These are phyloP conservation scores for Penicillium glabrum DNA, from an alignment of 2,329 filamentous ascomycete genomes.

Conservation along the genomic window DNA sequence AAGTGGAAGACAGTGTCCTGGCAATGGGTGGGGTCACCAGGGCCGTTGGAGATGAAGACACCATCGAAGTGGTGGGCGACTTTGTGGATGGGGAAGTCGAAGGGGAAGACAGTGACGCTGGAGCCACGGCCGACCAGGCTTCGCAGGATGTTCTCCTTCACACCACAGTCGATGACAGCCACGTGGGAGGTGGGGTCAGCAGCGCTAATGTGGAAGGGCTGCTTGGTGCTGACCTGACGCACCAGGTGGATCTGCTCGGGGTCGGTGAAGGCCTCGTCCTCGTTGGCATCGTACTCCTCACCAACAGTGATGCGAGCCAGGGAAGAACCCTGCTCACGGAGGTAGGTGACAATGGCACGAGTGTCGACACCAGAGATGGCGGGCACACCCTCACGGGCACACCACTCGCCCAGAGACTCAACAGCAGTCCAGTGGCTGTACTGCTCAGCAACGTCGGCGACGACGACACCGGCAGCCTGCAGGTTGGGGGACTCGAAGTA, in stretches of 20 bases:
- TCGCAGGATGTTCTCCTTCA: conserved; percentile 99
- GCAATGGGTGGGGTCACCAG: conserved; percentile 96
- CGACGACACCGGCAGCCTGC: conserved; percentile 92
- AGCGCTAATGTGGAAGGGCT: conserved; percentile 91
- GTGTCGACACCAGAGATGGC: conserved; percentile 97
- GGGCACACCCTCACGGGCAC: conserved; percentile 90
- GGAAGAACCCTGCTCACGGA: conserved; percentile 95
- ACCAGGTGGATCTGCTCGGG: conserved; percentile 96
- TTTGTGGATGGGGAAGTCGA: conserved; percentile 97
- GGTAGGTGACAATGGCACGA: conserved; percentile 89
- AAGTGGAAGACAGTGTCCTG: conserved; percentile 93
- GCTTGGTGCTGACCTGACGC: conserved; percentile 94
- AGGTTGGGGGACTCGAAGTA: conserved; percentile 99
- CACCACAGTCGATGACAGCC: conserved; percentile 94
- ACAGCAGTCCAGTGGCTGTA: conserved; percentile 99
- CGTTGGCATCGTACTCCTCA: conserved; percentile 96
- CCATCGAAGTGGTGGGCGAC: conserved; percentile 96
- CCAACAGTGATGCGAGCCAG: conserved; percentile 92
- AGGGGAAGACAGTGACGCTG: conserved; percentile 91
- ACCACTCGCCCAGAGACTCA: conserved; percentile 90
- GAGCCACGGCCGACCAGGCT: conserved; percentile 89
- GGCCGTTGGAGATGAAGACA: conserved; percentile 98
- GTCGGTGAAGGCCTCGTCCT: conserved; percentile 94
- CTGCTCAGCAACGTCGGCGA: conserved; percentile 87
- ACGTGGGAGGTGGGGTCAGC: conserved; percentile 82